Conservation (phyloP, 1,284 basidiomycete genomes). For the Megacollybia platyphylla region DNA sequence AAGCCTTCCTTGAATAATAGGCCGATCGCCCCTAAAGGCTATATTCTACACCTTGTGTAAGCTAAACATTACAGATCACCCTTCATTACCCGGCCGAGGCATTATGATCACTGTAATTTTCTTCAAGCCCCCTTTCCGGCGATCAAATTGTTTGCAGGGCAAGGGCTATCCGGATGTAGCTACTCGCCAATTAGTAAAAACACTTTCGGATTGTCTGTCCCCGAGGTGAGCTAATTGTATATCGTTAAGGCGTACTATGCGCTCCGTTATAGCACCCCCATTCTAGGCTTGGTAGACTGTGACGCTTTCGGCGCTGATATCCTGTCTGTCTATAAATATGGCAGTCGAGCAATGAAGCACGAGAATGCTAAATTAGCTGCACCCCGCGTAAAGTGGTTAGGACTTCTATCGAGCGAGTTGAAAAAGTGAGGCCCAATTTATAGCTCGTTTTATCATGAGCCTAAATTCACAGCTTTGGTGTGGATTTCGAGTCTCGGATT, state of each 20-base stretch:
- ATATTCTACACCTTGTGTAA: constrained; percentile 75
- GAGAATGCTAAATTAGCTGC: constrained; percentile 55
- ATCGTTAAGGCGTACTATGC: constrained; percentile 1
- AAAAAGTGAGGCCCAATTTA: constrained; percentile 26
- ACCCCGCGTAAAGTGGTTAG: constrained; percentile 63
- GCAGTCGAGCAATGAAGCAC: constrained; percentile 50
- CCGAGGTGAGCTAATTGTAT: constrained; percentile 10
- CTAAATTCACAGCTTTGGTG: constrained; percentile 31
- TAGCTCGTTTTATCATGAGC: not conserved
- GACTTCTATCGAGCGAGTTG: constrained; percentile 62
- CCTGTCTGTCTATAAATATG: constrained; percentile 71
- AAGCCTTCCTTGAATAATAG: constrained; percentile 2
- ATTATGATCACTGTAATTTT: constrained; percentile 54
- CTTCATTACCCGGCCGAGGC: constrained; percentile 41
- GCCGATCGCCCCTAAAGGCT: constrained; percentile 38
- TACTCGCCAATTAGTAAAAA: constrained; percentile 70
- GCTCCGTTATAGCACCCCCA: constrained; percentile 38
- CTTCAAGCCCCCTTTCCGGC: not conserved
- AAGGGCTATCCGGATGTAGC: constrained; percentile 91
- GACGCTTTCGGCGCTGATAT: constrained; percentile 89
- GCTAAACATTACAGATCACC: constrained; percentile 34
- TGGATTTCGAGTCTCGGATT: constrained; percentile 50
- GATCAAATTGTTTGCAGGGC: constrained; percentile 37
- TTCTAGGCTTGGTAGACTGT: constrained; percentile 75
- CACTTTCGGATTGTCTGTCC: constrained; percentile 56